These are phyloP conservation scores for Pyrenula aspistea DNA, from an alignment of 495 filamentous ascomycete genomes.

Conservation along the genomic window DNA sequence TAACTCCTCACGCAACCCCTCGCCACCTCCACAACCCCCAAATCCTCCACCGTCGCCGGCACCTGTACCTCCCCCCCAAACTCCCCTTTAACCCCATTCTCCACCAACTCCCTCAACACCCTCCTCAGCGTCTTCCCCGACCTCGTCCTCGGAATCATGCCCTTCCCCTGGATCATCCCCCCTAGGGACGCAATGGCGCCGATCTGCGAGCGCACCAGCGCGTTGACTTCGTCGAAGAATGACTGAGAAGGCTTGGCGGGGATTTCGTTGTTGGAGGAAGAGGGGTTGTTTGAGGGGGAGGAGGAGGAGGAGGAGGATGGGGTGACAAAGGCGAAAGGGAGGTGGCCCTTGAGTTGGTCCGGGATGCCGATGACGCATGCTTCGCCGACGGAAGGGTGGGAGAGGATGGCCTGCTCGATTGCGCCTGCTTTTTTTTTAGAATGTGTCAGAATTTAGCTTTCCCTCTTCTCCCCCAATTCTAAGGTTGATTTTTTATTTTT, in stretches of 20 bases:
- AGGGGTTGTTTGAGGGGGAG: slow-evolving; percentile 29
- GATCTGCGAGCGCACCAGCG: slow-evolving; percentile 64
- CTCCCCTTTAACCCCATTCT: slow-evolving; percentile 41
- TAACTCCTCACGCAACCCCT: slow-evolving; percentile 42
- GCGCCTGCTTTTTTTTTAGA: slow-evolving; percentile 36
- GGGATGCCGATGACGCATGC: slow-evolving; percentile 78
- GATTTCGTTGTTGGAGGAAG: slow-evolving; percentile 6
- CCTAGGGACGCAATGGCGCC: slow-evolving; percentile 77
- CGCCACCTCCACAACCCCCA: slow-evolving; percentile 43
- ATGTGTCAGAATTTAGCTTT: background rate
- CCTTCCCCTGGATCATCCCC: slow-evolving; percentile 70
- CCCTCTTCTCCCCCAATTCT: too few species aligned
- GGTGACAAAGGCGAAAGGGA: slow-evolving; percentile 81
- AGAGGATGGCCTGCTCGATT: slow-evolving; percentile 83
- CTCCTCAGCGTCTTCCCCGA: slow-evolving; percentile 78
- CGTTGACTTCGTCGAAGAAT: slow-evolving; percentile 49
- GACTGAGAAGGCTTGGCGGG: slow-evolving; percentile 32
- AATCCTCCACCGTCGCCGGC: slow-evolving; percentile 50
- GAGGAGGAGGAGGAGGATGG: slow-evolving; percentile 32
- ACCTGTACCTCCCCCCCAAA: slow-evolving; percentile 40
- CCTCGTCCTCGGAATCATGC: slow-evolving; percentile 88
- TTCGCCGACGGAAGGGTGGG: slow-evolving; percentile 66
- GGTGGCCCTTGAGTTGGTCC: slow-evolving; percentile 73
- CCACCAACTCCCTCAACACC: slow-evolving; percentile 68
- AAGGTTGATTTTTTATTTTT: too few species aligned